A percentile compares a stretch with the other conserved stretches of the same genome.
Evolutionary conservation across 495 filamentous ascomycete genomes (phyloP).

Genomic region (Oleoguttula mirabilis): DNA sequence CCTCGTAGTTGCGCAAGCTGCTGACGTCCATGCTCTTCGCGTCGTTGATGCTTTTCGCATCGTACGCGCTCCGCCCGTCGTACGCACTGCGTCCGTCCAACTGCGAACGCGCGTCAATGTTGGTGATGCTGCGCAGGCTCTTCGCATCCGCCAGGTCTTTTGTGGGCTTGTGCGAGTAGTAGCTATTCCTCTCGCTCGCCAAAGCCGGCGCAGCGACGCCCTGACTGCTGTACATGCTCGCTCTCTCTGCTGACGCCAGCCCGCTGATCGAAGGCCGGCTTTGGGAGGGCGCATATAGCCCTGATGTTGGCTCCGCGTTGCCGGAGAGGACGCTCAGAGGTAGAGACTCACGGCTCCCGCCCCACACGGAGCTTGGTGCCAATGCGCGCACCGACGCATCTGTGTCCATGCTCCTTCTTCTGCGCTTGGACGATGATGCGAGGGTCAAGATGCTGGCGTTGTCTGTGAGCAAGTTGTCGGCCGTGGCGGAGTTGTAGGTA

Average conservation of each 20-base stretch:
- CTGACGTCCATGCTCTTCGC: conserved; percentile 43
- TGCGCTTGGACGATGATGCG: conserved; percentile 89
- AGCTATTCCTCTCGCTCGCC: conserved; percentile 65
- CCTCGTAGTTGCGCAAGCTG: conserved; percentile 49
- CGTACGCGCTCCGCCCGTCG: conserved; percentile 7
- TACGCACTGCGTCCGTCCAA: conserved; percentile 27
- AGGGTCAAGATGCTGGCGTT: conserved; percentile 92
- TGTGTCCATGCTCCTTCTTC: conserved; percentile 83
- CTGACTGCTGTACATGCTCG: conserved; percentile 70
- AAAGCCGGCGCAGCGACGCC: conserved; percentile 50
- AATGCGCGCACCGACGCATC: conserved; percentile 90
- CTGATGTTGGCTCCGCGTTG: conserved; percentile 42
- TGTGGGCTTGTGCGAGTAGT: conserved; percentile 54
- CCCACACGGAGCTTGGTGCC: conserved; percentile 83
- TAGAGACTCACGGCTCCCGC: conserved; percentile 75
- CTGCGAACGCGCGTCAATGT: conserved; percentile 13
- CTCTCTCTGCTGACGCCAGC: conserved; percentile 59
- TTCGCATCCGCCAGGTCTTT: conserved; percentile 19
- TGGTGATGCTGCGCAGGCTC: conserved; percentile 15
- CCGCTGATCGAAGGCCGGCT: conserved; percentile 42
- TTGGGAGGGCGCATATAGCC: conserved; percentile 39
- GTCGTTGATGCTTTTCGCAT: conserved; percentile 2
- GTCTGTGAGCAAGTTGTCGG: conserved; percentile 84
- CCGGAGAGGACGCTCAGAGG: conserved; percentile 80
- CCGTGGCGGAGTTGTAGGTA: conserved; percentile 79